Evolutionary conservation across 768 basidiomycete genomes (phyloP).

Genomic region (Trametes villosa): DNA sequence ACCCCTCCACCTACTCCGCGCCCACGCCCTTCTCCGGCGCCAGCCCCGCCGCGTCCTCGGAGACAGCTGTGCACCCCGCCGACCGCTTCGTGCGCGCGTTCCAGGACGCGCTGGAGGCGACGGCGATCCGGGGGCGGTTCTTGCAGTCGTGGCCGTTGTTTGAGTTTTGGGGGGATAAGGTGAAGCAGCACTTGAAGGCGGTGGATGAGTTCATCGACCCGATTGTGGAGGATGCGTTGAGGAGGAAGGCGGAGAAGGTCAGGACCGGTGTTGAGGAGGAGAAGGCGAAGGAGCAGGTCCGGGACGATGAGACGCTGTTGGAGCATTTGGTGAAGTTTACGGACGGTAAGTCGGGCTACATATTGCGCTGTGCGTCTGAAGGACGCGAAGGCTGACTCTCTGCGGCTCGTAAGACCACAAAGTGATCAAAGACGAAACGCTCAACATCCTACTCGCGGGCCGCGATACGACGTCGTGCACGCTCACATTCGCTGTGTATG

Average conservation of each 20-base stretch:
- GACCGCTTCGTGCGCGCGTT: slow-evolving; percentile 53
- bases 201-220: slow-evolving; percentile 58
- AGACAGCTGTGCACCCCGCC: slow-evolving; percentile 4
- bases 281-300: slow-evolving; percentile 22
- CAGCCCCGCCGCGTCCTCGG: background rate
- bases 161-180: slow-evolving; percentile 57
- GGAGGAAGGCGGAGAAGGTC: slow-evolving; percentile 37
- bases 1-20: slow-evolving; percentile 11
- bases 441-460: slow-evolving; percentile 63
- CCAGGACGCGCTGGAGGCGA: slow-evolving; percentile 48
- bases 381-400: slow-evolving; percentile 1
- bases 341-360: slow-evolving; percentile 42
- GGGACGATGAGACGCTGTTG: slow-evolving; percentile 34
- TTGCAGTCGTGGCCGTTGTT: slow-evolving; percentile 54
- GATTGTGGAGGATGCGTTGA: slow-evolving; percentile 52
- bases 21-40: background rate
- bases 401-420: slow-evolving; percentile 42
- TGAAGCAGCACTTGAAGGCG: slow-evolving; percentile 48
- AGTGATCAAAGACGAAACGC: slow-evolving; percentile 52
- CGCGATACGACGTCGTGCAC: slow-evolving; percentile 58
- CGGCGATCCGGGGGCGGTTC: slow-evolving; percentile 43
- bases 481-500: slow-evolving; percentile 58
- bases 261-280: background rate
- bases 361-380: background rate
- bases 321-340: slow-evolving; percentile 60